These are phyloP conservation scores for Pseudopyrenochaeta lycopersici DNA, from an alignment of 2,329 filamentous ascomycete genomes.

Conservation along the genomic window DNA sequence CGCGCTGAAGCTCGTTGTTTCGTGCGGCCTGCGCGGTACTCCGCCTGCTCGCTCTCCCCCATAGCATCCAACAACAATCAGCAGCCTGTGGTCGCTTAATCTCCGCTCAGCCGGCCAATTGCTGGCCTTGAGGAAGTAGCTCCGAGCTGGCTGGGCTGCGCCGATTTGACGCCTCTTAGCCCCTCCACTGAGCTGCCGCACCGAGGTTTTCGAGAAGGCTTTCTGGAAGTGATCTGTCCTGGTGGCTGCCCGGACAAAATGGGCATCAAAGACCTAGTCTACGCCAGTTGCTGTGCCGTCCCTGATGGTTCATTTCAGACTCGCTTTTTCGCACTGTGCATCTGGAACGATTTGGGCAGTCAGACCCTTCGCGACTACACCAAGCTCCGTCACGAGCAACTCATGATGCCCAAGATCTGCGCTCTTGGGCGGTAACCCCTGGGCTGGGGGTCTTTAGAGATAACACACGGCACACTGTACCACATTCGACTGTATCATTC, in stretches of 20 bases:
- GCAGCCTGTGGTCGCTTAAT: conserved; percentile 34
- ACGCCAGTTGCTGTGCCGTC: neutral
- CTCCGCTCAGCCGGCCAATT: conserved; percentile 30
- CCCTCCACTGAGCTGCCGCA: conserved; percentile 23
- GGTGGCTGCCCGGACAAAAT: conserved; percentile 22
- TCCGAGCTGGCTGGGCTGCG: conserved; percentile 24
- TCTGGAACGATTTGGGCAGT: conserved; percentile 4
- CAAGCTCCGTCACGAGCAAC: neutral
- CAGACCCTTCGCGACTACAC: neutral
- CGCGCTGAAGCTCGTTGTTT: conserved; percentile 13
- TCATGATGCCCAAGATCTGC: conserved; percentile 37
- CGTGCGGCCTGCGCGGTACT: conserved; percentile 32
- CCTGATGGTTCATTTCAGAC: neutral
- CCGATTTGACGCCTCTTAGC: conserved; percentile 19
- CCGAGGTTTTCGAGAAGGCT: conserved; percentile 42
- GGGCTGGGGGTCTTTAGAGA: conserved; percentile 1
- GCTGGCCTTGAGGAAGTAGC: conserved; percentile 25
- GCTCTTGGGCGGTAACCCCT: conserved; percentile 20
- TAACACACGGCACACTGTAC: conserved; percentile 10
- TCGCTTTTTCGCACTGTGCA: neutral
- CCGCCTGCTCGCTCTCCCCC: conserved; percentile 12
- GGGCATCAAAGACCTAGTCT: conserved; percentile 2
- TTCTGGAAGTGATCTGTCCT: conserved; percentile 41
- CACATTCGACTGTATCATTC: conserved; percentile 6
- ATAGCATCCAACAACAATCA: conserved; percentile 16